Evolutionary conservation across 805 yeast genomes (phyloP).

Genomic region (Barnettozyma populi): DNA sequence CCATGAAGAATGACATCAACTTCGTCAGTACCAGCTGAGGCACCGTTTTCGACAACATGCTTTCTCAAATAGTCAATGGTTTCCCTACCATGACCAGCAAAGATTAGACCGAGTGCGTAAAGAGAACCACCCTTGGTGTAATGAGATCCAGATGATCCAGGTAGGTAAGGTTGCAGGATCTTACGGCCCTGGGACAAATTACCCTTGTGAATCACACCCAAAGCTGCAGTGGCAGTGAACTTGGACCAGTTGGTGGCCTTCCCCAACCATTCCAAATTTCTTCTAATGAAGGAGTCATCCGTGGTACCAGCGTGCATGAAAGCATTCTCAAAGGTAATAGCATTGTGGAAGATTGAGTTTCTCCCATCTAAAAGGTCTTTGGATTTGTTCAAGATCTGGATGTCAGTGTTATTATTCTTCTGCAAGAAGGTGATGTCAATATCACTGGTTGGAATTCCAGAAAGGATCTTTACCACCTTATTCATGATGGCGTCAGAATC

Average conservation of each 20-base stretch:
- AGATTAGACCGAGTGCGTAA: slow-evolving; percentile 87
- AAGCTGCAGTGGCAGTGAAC: slow-evolving; percentile 94
- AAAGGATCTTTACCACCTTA: slow-evolving; percentile 62
- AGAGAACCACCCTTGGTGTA: slow-evolving; percentile 95
- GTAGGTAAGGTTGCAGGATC: slow-evolving; percentile 84
- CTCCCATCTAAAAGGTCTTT: slow-evolving; percentile 83
- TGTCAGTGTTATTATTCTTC: slow-evolving; percentile 83
- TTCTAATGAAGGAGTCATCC: slow-evolving; percentile 85
- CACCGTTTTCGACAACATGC: slow-evolving; percentile 60
- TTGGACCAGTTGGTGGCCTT: slow-evolving; percentile 99
- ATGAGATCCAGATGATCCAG: slow-evolving; percentile 72
- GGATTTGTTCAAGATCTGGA: slow-evolving; percentile 72
- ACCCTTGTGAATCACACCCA: slow-evolving; percentile 96
- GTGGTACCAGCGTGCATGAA: slow-evolving; percentile 96
- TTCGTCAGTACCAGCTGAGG: slow-evolving; percentile 58
- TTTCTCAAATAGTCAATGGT: slow-evolving; percentile 71
- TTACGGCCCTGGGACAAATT: slow-evolving; percentile 86
- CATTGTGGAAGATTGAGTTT: slow-evolving; percentile 91
- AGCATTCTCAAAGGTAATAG: slow-evolving; percentile 91
- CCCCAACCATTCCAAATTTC: slow-evolving; percentile 91
- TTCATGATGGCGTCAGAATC: slow-evolving; percentile 24
- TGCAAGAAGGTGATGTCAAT: slow-evolving; percentile 81
- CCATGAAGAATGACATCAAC: slow-evolving; percentile 88
- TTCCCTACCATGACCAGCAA: slow-evolving; percentile 94
- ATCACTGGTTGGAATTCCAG: slow-evolving; percentile 94